These are phyloP conservation scores for Quercus robur DNA, from an alignment of 306 rosid genomes.

Conservation along the genomic window DNA sequence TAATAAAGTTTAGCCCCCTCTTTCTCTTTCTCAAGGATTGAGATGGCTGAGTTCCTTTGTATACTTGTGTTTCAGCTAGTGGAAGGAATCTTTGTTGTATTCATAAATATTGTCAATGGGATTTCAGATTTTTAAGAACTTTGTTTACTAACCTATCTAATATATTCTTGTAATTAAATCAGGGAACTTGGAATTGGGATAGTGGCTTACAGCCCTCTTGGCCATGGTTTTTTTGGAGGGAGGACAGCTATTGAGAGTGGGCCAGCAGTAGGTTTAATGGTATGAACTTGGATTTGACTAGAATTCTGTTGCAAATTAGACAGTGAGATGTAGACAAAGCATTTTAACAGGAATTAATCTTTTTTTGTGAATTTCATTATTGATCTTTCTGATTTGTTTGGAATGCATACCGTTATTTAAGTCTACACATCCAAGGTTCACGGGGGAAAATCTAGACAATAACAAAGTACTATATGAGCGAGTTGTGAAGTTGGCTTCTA, in stretches of 20 bases:
- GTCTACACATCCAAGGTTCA: slow-evolving; percentile 67
- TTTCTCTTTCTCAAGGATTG: no score
- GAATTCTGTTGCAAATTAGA: no score
- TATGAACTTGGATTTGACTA: neutral
- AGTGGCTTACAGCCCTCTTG: slow-evolving; percentile 70
- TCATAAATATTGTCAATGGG: no score
- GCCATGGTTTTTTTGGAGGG: slow-evolving; percentile 68
- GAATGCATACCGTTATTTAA: slow-evolving; percentile 1
- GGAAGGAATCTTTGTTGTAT: no score
- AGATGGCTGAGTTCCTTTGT: no score
- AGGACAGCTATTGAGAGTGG: slow-evolving; percentile 51
- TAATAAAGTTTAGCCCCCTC: no score
- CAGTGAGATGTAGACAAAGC: no score
- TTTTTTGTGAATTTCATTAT: no score
- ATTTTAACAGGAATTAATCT: no score
- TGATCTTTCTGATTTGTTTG: neutral
- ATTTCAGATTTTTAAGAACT: no score
- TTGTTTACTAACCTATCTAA: no score
- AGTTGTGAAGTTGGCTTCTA: slow-evolving; percentile 42
- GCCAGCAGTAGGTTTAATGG: slow-evolving; percentile 54
- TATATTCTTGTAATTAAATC: neutral
- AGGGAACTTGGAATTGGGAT: slow-evolving; percentile 72
- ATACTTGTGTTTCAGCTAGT: no score
- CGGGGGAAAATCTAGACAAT: slow-evolving; percentile 56
- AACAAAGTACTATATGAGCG: slow-evolving; percentile 47